These are phyloP conservation scores for Magnusiomyces sp. DNA, from an alignment of 1,139 yeast genomes.

Conservation along the genomic window DNA sequence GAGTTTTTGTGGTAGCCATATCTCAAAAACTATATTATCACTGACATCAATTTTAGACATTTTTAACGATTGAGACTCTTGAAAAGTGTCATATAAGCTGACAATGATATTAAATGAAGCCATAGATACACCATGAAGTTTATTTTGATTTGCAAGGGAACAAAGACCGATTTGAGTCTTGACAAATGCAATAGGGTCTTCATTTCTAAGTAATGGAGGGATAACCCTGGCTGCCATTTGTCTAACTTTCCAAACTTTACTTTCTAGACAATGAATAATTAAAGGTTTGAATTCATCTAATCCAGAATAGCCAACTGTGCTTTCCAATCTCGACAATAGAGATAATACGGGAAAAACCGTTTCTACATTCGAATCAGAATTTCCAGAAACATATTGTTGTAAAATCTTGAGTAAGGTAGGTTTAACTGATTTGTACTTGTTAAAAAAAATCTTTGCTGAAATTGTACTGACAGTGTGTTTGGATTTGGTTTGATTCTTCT, in stretches of 20 bases:
- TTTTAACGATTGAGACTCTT: neutral
- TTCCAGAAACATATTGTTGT: slow-evolving; percentile 30
- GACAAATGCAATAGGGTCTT: slow-evolving; percentile 23
- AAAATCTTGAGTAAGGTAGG: slow-evolving; percentile 42
- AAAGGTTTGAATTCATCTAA: slow-evolving; percentile 43
- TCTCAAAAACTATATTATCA: neutral
- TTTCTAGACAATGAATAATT: slow-evolving; percentile 41
- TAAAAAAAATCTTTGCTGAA: slow-evolving; percentile 62
- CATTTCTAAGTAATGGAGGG: slow-evolving; percentile 40
- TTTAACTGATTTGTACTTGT: slow-evolving; percentile 48
- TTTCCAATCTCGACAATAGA: slow-evolving; percentile 58
- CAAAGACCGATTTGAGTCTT: slow-evolving; percentile 17
- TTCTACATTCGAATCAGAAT: slow-evolving; percentile 34
- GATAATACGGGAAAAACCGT: slow-evolving; percentile 68
- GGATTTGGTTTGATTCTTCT: slow-evolving; percentile 23
- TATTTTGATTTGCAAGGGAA: slow-evolving; percentile 34
- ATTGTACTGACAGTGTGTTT: slow-evolving; percentile 33
- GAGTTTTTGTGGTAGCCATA: slow-evolving; percentile 14
- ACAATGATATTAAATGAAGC: slow-evolving; percentile 30
- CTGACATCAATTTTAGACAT: slow-evolving; percentile 1
- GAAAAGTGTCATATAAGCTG: slow-evolving; percentile 6
- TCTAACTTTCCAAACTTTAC: slow-evolving; percentile 69
- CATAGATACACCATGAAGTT: slow-evolving; percentile 49
- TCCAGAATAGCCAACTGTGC: slow-evolving; percentile 46
- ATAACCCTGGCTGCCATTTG: slow-evolving; percentile 75